Evolutionary conservation across 2,329 filamentous ascomycete genomes (phyloP).

Genomic region (Aspergillus calidoustus): DNA sequence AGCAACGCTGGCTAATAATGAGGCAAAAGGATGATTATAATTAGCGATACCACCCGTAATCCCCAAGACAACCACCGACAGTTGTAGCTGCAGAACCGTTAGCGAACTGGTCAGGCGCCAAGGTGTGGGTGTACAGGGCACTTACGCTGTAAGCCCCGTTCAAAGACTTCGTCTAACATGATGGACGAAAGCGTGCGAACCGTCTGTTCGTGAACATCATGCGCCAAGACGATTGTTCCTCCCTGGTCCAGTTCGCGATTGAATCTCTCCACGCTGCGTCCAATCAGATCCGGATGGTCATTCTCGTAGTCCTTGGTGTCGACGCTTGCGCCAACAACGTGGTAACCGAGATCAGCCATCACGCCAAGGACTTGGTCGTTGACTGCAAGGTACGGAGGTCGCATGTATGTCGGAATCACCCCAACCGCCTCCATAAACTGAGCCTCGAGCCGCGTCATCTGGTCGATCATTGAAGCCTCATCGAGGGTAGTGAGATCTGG

Average conservation of each 20-base stretch:
- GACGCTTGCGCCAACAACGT: conserved; percentile 48
- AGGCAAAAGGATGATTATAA: not conserved
- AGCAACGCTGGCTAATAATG: conserved; percentile 3
- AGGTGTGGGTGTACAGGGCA: not conserved
- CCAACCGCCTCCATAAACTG: conserved; percentile 48
- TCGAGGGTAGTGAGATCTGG: conserved; percentile 41
- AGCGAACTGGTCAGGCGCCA: not conserved
- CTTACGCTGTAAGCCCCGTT: conserved; percentile 47
- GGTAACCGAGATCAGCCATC: conserved; percentile 51
- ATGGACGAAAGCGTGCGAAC: conserved; percentile 36
- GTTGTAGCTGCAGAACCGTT: conserved; percentile 49
- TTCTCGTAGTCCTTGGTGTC: conserved; percentile 51
- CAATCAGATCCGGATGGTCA: conserved; percentile 35
- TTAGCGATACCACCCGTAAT: conserved; percentile 58
- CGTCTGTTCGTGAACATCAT: conserved; percentile 45
- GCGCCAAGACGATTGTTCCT: conserved; percentile 40
- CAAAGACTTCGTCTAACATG: conserved; percentile 43
- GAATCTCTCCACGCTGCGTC: conserved; percentile 39
- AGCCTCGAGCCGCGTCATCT: conserved; percentile 50
- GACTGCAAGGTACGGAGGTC: conserved; percentile 50
- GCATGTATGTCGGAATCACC: conserved; percentile 53
- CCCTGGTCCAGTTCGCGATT: conserved; percentile 36
- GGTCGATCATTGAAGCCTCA: conserved; percentile 34
- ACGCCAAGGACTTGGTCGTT: conserved; percentile 37
- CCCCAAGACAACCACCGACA: conserved; percentile 62